These are phyloP conservation scores for Daldinia bambusicola DNA, from an alignment of 495 filamentous ascomycete species.

Conservation along the genomic window DNA sequence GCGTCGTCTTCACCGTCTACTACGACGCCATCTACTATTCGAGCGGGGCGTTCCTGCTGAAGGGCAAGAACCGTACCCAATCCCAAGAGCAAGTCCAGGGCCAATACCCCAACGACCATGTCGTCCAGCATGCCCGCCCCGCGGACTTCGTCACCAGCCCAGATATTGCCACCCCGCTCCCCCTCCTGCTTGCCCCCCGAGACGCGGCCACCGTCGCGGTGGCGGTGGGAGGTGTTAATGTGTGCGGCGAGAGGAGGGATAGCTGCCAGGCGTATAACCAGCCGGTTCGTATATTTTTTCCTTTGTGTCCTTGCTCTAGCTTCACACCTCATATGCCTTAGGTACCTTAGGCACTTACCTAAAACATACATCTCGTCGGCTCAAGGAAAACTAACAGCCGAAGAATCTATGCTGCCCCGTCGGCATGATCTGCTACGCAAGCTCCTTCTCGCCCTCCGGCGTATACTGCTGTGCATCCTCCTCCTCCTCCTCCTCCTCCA, in stretches of 20 bases:
- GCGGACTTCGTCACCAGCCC: no score
- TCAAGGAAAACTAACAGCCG: background rate
- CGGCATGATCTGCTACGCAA: conserved; percentile 29
- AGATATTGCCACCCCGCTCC: no score
- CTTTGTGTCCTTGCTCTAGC: background rate
- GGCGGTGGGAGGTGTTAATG: background rate
- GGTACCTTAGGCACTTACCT: no score
- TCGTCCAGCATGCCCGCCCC: no score
- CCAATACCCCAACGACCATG: background rate
- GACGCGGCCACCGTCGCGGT: background rate
- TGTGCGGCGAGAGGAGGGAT: conserved; percentile 25
- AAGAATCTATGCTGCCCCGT: conserved; percentile 40
- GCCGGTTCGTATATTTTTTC: conserved; percentile 27
- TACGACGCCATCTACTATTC: conserved; percentile 42
- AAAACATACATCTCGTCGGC: no score
- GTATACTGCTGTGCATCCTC: conserved; percentile 33
- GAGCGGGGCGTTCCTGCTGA: conserved; percentile 36
- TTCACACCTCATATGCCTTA: no score
- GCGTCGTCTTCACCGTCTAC: conserved; percentile 41
- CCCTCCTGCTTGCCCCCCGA: no score
- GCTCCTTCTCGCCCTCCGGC: conserved; percentile 34
- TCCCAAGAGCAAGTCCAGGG: background rate
- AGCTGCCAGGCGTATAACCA: conserved; percentile 31
- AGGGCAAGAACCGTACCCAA: background rate
- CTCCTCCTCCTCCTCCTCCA: background rate